Conservation (phyloP, 805 yeast genomes). For the Metschnikowia baotianmanensis region DNA sequence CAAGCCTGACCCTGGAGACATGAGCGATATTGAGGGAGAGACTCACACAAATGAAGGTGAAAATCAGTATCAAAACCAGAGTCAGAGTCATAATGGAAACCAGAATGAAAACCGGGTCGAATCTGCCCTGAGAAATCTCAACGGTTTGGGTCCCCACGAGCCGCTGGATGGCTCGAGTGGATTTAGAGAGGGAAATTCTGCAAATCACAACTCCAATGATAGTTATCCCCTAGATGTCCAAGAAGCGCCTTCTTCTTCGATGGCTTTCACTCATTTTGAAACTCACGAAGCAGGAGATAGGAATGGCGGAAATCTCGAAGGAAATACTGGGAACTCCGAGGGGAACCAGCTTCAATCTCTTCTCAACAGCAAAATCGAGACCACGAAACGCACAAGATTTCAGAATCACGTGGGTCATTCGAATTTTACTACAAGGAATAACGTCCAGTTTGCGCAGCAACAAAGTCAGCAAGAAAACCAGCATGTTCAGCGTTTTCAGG, state of each 20-base stretch:
- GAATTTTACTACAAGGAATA: not conserved
- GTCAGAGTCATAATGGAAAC: no score
- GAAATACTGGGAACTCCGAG: slow-evolving; percentile 4
- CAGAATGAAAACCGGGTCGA: not conserved
- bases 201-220: not conserved
- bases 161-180: no score
- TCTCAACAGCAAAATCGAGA: slow-evolving; percentile 15
- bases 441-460: no score
- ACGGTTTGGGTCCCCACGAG: no score
- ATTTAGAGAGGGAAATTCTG: no score
- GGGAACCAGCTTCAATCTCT: slow-evolving; percentile 11
- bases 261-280: no score
- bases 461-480: no score
- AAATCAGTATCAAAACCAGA: not conserved
- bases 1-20: slow-evolving; percentile 43
- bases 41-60: slow-evolving; percentile 12
- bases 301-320: no score
- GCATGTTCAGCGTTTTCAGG: no score
- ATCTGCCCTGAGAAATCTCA: not conserved
- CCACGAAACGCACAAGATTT: slow-evolving; percentile 12
- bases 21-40: slow-evolving; percentile 18
- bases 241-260: not conserved
- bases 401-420: slow-evolving; percentile 5
- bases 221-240: not conserved
- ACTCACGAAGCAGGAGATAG: not conserved